phyloP scores from a whole-genome alignment of 768 basidiomycete genomes.

The Gloeostereum incarnatum region DNA sequence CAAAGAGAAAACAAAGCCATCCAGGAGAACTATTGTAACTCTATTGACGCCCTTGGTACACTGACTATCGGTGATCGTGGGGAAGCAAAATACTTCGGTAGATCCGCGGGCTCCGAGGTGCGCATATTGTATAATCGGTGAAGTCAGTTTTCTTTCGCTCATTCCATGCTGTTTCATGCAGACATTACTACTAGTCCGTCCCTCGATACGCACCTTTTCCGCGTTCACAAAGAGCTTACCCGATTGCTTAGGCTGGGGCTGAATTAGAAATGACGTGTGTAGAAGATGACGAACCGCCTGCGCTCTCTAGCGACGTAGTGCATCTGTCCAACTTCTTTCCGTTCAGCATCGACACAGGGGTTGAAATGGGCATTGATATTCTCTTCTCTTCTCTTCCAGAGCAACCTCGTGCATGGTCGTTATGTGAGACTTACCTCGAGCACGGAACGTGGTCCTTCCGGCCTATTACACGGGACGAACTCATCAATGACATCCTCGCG shows the following conservation, averaged over 20 bases:
- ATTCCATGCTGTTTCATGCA: constrained; percentile 47
- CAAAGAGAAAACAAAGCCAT: no score
- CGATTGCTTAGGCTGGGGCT: constrained; percentile 34
- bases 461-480: constrained; percentile 57
- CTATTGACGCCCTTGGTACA: constrained; percentile 57
- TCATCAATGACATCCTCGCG: constrained; percentile 56
- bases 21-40: no score
- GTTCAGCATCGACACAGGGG: constrained; percentile 29
- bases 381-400: constrained; percentile 42
- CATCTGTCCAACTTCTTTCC: constrained; percentile 36
- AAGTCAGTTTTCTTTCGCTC: constrained; percentile 2
- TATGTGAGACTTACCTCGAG: constrained; percentile 64
- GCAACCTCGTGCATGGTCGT: constrained; percentile 53
- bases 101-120: constrained; percentile 68
- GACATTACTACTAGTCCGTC: not conserved
- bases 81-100: constrained; percentile 66
- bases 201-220: constrained; percentile 1
- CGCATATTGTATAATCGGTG: not conserved
- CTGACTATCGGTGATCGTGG: constrained; percentile 64
- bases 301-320: constrained; percentile 33
- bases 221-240: not conserved
- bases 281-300: constrained; percentile 26
- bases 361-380: constrained; percentile 28
- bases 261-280: constrained; percentile 26
- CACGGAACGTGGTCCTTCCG: constrained; percentile 56